Percentiles rank a stretch among this genome's conserved stretches.
phyloP scores from a whole-genome alignment of 2,329 filamentous ascomycete genomes.

The Celoporthe dispersa region DNA sequence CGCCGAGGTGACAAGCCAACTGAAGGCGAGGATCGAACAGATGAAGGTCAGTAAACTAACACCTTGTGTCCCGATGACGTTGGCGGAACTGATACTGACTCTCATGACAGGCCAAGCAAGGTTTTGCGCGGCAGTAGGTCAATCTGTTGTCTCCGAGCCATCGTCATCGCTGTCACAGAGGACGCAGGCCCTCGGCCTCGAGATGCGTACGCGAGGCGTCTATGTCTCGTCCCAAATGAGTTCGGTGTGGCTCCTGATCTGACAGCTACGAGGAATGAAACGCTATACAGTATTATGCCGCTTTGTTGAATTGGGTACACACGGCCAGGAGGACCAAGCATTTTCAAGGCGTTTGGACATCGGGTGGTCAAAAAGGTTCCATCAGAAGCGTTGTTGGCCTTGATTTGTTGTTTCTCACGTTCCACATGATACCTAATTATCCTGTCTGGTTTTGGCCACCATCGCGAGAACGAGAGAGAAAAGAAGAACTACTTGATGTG shows the following conservation, averaged over 20 bases:
- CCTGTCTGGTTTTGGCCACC: neutral
- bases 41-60: slow-evolving; percentile 72
- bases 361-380: slow-evolving; percentile 4
- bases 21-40: slow-evolving; percentile 97
- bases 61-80: neutral
- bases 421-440: neutral
- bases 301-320: neutral
- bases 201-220: neutral
- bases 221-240: neutral
- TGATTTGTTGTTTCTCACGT: neutral
- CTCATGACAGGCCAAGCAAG: slow-evolving; percentile 27
- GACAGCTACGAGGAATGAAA: neutral
- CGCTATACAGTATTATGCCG: neutral
- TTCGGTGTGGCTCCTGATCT: neutral
- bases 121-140: slow-evolving; percentile 31
- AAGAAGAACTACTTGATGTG: neutral
- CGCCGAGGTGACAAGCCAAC: slow-evolving; percentile 94
- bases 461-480: neutral
- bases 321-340: neutral
- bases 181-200: neutral
- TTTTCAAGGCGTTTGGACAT: slow-evolving; percentile 14
- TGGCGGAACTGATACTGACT: neutral
- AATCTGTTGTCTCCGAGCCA: slow-evolving; percentile 25
- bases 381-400: neutral
- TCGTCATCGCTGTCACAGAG: slow-evolving; percentile 12